A percentile compares a stretch with the other conserved stretches of the same genome.
These are phyloP conservation scores for Candida quercuum DNA, from an alignment of 805 yeast genomes.

Conservation along the genomic window DNA sequence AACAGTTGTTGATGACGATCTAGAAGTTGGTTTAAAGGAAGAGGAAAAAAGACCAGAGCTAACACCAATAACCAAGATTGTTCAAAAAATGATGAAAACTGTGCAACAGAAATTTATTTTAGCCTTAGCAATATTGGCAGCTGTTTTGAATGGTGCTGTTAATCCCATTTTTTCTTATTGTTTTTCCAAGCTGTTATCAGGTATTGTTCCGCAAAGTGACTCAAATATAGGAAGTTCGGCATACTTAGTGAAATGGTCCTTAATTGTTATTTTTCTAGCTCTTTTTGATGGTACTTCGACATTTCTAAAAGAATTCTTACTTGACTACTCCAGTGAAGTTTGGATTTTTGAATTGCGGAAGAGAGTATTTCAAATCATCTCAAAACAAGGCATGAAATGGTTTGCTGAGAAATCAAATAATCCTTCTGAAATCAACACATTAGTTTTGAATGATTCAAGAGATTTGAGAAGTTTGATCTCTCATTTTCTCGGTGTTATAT, in stretches of 20 bases:
- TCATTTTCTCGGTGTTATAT: slow-evolving; percentile 49
- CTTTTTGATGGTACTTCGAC: slow-evolving; percentile 53
- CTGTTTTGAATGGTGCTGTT: slow-evolving; percentile 54
- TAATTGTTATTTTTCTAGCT: slow-evolving; percentile 58
- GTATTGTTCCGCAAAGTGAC: slow-evolving; percentile 45
- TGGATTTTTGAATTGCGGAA: slow-evolving; percentile 59
- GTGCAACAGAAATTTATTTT: slow-evolving; percentile 26
- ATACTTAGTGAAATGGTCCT: slow-evolving; percentile 58
- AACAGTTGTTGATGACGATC: background rate
- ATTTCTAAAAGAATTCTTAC: slow-evolving; percentile 42
- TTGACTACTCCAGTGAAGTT: slow-evolving; percentile 58
- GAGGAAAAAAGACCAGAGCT: slow-evolving; percentile 17
- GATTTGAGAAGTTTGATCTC: slow-evolving; percentile 65
- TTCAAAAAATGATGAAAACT: slow-evolving; percentile 24
- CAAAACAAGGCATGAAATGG: slow-evolving; percentile 51
- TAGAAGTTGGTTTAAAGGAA: slow-evolving; percentile 4
- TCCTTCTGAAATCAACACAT: slow-evolving; percentile 53
- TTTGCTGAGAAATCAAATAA: slow-evolving; percentile 33
- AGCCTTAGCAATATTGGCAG: slow-evolving; percentile 44
- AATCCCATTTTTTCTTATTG: slow-evolving; percentile 78
- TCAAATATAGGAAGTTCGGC: slow-evolving; percentile 26
- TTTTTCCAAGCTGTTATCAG: slow-evolving; percentile 62
- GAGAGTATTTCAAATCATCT: slow-evolving; percentile 40
- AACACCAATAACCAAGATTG: slow-evolving; percentile 24
- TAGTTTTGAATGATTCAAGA: slow-evolving; percentile 76